Conservation (phyloP, 345 rosid genomes). For the Toxicodendron radicans region DNA sequence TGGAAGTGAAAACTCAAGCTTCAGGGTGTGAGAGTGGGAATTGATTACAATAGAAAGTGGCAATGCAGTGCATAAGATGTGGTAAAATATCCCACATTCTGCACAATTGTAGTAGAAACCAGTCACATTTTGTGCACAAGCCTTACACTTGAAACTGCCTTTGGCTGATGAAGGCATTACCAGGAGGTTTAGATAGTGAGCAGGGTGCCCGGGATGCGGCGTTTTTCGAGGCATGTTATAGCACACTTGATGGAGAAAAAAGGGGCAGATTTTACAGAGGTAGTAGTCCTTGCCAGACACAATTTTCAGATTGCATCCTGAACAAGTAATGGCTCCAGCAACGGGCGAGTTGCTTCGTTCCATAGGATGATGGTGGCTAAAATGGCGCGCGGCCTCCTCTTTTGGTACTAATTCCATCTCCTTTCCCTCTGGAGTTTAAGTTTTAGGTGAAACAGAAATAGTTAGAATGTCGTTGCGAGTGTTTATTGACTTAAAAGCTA, state of each 20-base stretch:
- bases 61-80: constrained; percentile 44
- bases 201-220: constrained; percentile 41
- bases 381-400: constrained; percentile 31
- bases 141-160: constrained; percentile 33
- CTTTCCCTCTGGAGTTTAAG: neutral
- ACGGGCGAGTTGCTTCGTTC: constrained; percentile 1
- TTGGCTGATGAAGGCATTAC: constrained; percentile 18
- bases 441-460: neutral
- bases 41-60: constrained; percentile 35
- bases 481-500: neutral
- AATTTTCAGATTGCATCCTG: constrained; percentile 36
- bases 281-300: constrained; percentile 36
- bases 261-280: constrained; percentile 43
- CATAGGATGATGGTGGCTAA: constrained; percentile 50
- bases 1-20: constrained; percentile 47
- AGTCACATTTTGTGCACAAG: constrained; percentile 33
- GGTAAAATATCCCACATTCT: constrained; percentile 34
- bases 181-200: constrained; percentile 35
- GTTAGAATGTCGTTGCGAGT: too few relatives aligned
- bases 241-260: constrained; percentile 42
- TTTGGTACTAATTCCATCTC: constrained; percentile 1
- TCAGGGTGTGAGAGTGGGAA: constrained; percentile 49
- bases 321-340: constrained; percentile 15
- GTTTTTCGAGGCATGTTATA: constrained; percentile 42
- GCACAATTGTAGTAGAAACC: constrained; percentile 50